Evolutionary conservation across 1,284 basidiomycete species (phyloP), one percentile per base, ranked within the genome.

Genomic region (Ganoderma leucocontextum): DNA sequence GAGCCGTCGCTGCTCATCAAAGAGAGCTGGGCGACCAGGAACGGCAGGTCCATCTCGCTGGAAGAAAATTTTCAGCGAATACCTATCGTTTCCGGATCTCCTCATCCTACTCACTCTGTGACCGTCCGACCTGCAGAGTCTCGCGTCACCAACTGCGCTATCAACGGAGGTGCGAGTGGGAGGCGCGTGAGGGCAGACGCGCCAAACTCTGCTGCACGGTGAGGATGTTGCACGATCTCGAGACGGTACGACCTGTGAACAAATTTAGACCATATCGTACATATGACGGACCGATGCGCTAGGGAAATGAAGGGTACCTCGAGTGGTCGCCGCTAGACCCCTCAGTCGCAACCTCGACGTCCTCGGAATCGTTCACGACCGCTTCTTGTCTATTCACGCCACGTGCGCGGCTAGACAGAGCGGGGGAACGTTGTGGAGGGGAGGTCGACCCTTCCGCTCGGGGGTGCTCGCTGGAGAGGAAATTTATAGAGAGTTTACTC

Each of bases 21-120:
- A 19, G 91, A 91, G 64, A 95, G 79, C 75, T 95, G 92, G 39
- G 92, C 92, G 68, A 96, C 85, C 65, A 96, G 85, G 78, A 95
- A 96, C 7, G 94, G 92, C 52, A 95, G 83, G 75, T 95, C 94
- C 73, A 89, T 84, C 78, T 93, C 90, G 64, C 95, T 93, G 65
- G 60, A 57, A 47, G n/a, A 38, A 39, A 38, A 39, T 9, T 60
- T 65, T 72, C 65, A 70, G 69, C 69, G 60, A 55, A 52, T 36
- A 67, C 58, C 59, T 19, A 66, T 66, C 17, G 41, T 66, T 47
- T 57, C 25, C 36, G 17, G 15, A 33, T 15, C 52, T n/a, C 49
- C 52, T 33, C 52, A n/a, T 41, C n/a, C 61, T 38, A 87, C 91
- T 81, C 84, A 94, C 92, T 91, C 91, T 70, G 89, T 83, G 67